Evolutionary conservation across 495 filamentous ascomycete genomes (phyloP), one percentile per base, ranked within the genome.

Genomic region (Penicillium alfredii): DNA sequence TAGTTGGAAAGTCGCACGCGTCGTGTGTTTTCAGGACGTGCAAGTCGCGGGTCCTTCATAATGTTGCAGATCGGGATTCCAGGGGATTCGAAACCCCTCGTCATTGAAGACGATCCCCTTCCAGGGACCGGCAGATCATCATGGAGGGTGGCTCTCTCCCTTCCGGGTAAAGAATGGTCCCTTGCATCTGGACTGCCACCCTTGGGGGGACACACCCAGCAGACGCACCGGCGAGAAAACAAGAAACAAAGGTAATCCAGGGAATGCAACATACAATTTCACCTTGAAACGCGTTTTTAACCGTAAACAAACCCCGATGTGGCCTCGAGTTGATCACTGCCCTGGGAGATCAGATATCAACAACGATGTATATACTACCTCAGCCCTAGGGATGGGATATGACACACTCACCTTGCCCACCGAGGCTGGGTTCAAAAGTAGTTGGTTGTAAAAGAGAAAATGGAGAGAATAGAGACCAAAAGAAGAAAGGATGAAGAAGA

Each of bases 111-210:
- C 24, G 28, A 38, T 38, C 29, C 32, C 17, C 42, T 53, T 44
- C 29, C 32, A 47, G 36, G 38, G 27, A 11, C 23, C 25, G 31
- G 28, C 4, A 40, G 38, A 44, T 53, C 32, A n/a, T 36, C 28
- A 33, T 38, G 38, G 48, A 37, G 18, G 11, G 23, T 8, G 23
- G 4, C 3, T 2, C 23, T 33, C 42, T 31, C 45, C 42, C 33
- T 44, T 46, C 24, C 17, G 28, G 31, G 21, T 15, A 24, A 40
- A 24, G 43, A 44, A 50, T 45, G 43, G 34, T 20, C 46, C 53
- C 53, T 56, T 56, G 53, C 53, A 24, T 48, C 36, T 22, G 33
- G n/a, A 9, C 21, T 24, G 18, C n/a, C 42, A 44, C 34, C 32
- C 35, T 25, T 46, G n/a, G n/a, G n/a, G n/a, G n/a, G n/a, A n/a